These are phyloP conservation scores for Aquilaria sinensis DNA, from an alignment of 345 rosid species.

Conservation along the genomic window DNA sequence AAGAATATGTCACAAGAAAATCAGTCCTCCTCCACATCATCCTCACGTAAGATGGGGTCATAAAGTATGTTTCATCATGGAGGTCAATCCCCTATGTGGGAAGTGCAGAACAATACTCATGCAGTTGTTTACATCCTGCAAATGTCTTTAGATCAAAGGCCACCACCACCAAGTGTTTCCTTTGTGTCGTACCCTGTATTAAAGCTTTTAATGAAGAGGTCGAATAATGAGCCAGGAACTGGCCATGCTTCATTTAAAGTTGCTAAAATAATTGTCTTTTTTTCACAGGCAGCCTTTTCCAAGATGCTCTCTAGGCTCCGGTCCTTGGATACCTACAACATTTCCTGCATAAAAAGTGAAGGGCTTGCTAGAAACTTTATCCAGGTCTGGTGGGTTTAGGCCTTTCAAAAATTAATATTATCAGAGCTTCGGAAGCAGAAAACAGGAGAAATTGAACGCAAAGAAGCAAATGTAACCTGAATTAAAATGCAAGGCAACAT, in stretches of 20 bases:
- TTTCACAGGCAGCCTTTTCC: conserved; percentile 48
- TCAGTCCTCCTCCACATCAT: conserved; percentile 96
- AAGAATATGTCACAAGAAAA: conserved; percentile 67
- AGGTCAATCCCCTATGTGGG: conserved; percentile 65
- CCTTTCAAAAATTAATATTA: no score
- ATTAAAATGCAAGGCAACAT: no score
- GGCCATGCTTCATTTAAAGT: conserved; percentile 90
- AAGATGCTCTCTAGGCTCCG: conserved; percentile 41
- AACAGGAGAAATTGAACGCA: no score
- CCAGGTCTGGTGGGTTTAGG: no score
- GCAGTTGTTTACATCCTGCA: conserved; percentile 44
- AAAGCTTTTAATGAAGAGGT: conserved; percentile 81
- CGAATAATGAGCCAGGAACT: conserved; percentile 50
- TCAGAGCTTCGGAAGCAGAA: no score
- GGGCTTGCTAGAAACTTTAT: no score
- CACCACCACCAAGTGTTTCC: conserved; percentile 63
- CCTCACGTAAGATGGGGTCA: conserved; percentile 69
- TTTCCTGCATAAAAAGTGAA: no score
- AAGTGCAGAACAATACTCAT: conserved; percentile 64
- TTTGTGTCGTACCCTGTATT: conserved; percentile 48
- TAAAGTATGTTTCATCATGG: conserved; percentile 68
- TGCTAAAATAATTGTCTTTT: conserved; percentile 62
- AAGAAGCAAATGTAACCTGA: no score
- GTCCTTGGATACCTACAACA: no score
- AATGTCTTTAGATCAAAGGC: conserved; percentile 68